Evolutionary conservation across 768 basidiomycete species (phyloP).

Genomic region (Udeniomyces megalosporus): DNA sequence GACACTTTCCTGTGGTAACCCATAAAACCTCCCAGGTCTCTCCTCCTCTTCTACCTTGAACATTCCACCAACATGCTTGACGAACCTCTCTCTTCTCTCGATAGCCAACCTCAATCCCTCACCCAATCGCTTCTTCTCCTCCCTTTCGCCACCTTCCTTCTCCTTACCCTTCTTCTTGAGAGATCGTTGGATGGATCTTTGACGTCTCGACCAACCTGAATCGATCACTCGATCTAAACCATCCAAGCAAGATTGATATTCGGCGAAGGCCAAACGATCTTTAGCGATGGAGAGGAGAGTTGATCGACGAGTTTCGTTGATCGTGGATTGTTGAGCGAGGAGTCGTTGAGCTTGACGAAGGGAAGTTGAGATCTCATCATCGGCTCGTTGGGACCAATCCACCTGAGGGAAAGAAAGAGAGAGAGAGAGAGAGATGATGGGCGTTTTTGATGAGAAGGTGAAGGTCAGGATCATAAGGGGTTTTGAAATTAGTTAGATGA

Average conservation of each 20-base stretch:
- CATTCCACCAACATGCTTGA: conserved; percentile 52
- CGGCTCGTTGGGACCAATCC: conserved; percentile 39
- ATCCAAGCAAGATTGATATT: conserved; percentile 72
- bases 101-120: conserved; percentile 39
- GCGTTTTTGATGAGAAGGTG: neutral
- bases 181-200: conserved; percentile 42
- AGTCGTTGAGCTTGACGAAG: conserved; percentile 75
- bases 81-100: conserved; percentile 60
- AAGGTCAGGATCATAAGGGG: neutral
- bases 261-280: conserved; percentile 77
- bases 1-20: conserved; percentile 58
- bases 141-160: conserved; percentile 23
- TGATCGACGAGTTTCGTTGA: conserved; percentile 67
- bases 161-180: conserved; percentile 35
- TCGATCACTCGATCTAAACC: conserved; percentile 72
- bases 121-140: conserved; percentile 38
- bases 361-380: conserved; percentile 78
- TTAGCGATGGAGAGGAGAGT: conserved; percentile 60
- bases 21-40: conserved; percentile 53
- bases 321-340: conserved; percentile 54
- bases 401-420: conserved; percentile 19
- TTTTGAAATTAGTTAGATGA: no score
- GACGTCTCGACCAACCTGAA: conserved; percentile 55
- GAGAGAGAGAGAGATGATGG: neutral
- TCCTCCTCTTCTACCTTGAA: conserved; percentile 59